Evolutionary conservation across 2,329 filamentous ascomycete genomes (phyloP), one percentile per base, ranked within the genome.

Genomic region (Chaetomiaceae sp.): DNA sequence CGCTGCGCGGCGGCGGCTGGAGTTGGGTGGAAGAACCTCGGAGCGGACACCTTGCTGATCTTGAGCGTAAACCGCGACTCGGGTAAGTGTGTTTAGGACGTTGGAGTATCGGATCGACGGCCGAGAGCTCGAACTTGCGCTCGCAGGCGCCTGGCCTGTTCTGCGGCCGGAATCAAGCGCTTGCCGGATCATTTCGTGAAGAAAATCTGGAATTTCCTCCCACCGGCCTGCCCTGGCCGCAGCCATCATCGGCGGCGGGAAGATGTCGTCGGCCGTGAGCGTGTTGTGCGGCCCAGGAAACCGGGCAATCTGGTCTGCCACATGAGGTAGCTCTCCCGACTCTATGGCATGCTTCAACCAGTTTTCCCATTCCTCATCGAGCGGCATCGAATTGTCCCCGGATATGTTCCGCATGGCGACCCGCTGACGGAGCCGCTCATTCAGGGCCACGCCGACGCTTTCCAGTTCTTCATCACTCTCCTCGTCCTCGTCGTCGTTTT

Each of bases 291-390:
- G 68, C 61, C 59, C 65, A 48, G 60, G 61, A 57, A 69, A 66
- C 48, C 66, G 59, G 46, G 66, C 59, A 54, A 74, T 72, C 48
- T 75, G 71, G 41, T 75, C 72, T 4, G 73, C 70, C 23, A 78
- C 64, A 45, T 74, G 72, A 16, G 75, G 71, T 33, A 83, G 69
- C 51, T 79, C 73, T 54, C 84, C 84, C 5, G 79, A 75, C 63
- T 88, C 85, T 44, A 85, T 79, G 38, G 80, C 83, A 62, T 84
- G 82, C 68, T 88, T 88, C 55, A 88, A 72, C 80, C 84, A 89
- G 66, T 86, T 83, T 67, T 89, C 85, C 84, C 83, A 88, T 61
- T 85, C 84, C 57, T 86, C 83, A 63, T 88, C 85, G 59, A 88
- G 75, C 23, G 81, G 76, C 42, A 78, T 75, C 14, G 77, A 75